Evolutionary conservation across 1,139 yeast species (phyloP), one percentile per base, ranked within the genome.

Genomic region (Geotrichum restrictum): DNA sequence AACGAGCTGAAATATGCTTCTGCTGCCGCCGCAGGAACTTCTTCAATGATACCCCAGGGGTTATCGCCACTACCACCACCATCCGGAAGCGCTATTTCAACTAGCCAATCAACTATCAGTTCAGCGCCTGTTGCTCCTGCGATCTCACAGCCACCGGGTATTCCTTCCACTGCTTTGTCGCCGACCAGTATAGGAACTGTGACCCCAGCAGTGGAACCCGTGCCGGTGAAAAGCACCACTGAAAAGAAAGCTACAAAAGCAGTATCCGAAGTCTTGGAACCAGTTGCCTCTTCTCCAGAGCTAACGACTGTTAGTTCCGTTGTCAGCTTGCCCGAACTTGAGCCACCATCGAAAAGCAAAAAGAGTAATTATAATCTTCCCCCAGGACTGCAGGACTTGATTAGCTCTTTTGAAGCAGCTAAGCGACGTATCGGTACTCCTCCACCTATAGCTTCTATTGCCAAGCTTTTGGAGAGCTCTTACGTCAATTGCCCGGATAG

Each of bases 401-500:
- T 77, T 13, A 68, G 73, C 37, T 68, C 77, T 4, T 71, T 79
- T 56, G 79, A 77, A 41, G 65, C 68, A 3, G 77, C 80, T 2
- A 72, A 72, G 57, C 66, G 69, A 34, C 68, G 81, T 29, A 64
- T 78, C 8, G 66, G 67, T 11, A 67, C 71, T 22, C 88, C 89
- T 38, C 75, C 81, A 33, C 78, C 85, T 7, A 75, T 81, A 54
- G 76, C 76, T 18, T 72, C 79, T 6, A 82, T 86, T 42, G 74
- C 81, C 55, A 75, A 74, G 52, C 69, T 80, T 60, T 73, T 91
- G 60, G 95, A 89, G 66, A 77, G 79, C 2, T 89, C 97, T 1
- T 76, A 88, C 57, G 74, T 88, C 62, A 85, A 87, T 64, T 88
- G 97, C 67, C 98, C 99, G 0, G 98, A 93, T 69, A 88, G 97